phyloP scores from a whole-genome alignment of 225 moss, liverwort and hornwort species.

The Pseudisothecium myosuroides region DNA sequence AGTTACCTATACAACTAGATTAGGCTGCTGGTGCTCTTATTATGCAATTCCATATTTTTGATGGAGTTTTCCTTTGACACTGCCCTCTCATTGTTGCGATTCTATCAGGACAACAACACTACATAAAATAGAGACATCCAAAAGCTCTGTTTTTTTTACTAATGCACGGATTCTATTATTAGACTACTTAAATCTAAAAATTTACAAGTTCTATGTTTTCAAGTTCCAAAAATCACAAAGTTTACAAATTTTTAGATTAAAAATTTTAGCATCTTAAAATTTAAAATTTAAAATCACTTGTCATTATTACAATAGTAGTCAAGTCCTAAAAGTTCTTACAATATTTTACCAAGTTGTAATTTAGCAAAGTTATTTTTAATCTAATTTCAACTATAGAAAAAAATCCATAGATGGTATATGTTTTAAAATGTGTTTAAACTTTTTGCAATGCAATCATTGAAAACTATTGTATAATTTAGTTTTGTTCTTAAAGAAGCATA shows the following conservation, averaged over 20 bases:
- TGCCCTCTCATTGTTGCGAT: background rate
- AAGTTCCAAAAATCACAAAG: no score
- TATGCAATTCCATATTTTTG: background rate
- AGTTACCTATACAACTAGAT: background rate
- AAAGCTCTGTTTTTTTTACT: no score
- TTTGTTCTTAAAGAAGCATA: no score
- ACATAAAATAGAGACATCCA: no score
- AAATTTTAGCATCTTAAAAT: background rate
- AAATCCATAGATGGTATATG: fast-evolving
- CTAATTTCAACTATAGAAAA: no score
- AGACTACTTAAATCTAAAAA: no score
- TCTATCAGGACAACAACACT: fast-evolving
- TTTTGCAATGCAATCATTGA: background rate
- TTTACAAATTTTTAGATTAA: background rate
- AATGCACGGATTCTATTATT: no score
- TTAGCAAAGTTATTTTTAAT: background rate
- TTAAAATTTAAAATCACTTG: background rate
- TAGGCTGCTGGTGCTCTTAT: background rate
- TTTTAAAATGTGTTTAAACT: background rate
- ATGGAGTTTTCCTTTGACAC: background rate
- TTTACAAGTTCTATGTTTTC: background rate
- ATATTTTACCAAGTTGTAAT: background rate
- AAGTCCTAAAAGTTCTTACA: fast-evolving
- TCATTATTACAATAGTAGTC: background rate
- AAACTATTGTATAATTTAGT: background rate